These are phyloP conservation scores for Soucietia sequanensis DNA, from an alignment of 805 yeast genomes.

Conservation along the genomic window DNA sequence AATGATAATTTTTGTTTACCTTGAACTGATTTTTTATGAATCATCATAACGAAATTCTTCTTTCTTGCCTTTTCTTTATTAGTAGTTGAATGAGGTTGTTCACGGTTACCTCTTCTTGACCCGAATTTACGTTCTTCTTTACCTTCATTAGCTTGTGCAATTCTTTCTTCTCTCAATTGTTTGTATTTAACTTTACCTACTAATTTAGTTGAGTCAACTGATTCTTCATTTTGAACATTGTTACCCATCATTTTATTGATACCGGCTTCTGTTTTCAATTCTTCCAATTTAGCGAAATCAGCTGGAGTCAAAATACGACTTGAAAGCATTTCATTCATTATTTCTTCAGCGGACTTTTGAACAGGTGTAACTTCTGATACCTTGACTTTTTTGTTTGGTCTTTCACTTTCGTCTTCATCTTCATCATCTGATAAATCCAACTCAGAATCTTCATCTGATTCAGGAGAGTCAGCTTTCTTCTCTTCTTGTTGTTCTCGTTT, in stretches of 20 bases:
- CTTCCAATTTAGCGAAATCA: slow-evolving; percentile 93
- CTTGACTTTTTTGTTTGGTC: slow-evolving; percentile 27
- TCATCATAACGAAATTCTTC: slow-evolving; percentile 99
- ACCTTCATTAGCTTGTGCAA: slow-evolving; percentile 86
- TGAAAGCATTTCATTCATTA: slow-evolving; percentile 57
- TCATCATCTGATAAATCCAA: slow-evolving; percentile 16
- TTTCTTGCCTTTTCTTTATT: slow-evolving; percentile 94
- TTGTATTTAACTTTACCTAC: slow-evolving; percentile 81
- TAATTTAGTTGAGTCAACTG: slow-evolving; percentile 74
- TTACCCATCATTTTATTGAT: slow-evolving; percentile 73
- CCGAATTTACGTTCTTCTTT: slow-evolving; percentile 91
- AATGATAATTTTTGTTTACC: slow-evolving; percentile 90
- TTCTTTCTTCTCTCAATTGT: slow-evolving; percentile 85
- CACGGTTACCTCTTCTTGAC: slow-evolving; percentile 78
- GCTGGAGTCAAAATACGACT: slow-evolving; percentile 91
- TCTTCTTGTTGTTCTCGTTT: slow-evolving; percentile 28
- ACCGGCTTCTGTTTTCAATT: slow-evolving; percentile 82
- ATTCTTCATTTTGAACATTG: slow-evolving; percentile 65
- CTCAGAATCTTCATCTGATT: slow-evolving; percentile 14
- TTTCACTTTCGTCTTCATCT: slow-evolving; percentile 20
- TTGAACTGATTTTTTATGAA: slow-evolving; percentile 90
- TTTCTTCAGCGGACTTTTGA: slow-evolving; percentile 18
- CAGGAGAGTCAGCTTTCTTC: slow-evolving; percentile 15
- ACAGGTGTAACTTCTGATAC: slow-evolving; percentile 12
- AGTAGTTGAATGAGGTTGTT: slow-evolving; percentile 81